Evolutionary conservation across 805 yeast genomes (phyloP), one percentile per base, ranked within the genome.

Genomic region (Wickerhamiella nectarea): DNA sequence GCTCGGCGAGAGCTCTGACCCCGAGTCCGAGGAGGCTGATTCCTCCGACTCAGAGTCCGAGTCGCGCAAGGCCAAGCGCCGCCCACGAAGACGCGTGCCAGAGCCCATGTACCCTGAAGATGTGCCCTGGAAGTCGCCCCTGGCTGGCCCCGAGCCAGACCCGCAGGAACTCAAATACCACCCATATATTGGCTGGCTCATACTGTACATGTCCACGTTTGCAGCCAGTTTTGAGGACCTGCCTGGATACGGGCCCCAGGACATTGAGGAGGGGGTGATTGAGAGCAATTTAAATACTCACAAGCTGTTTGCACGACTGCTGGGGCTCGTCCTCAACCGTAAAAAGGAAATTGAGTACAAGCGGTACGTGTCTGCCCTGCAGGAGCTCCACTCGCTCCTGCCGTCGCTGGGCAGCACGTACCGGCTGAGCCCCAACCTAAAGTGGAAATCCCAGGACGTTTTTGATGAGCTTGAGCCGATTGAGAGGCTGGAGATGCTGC

Each of bases 311-410:
- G 42, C 64, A 43, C 51, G 65, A 15, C 50, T 63, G 26, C 51
- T 65, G 34, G 54, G 57, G 11, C 55, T 64, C 5, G 60, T 59
- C 12, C 51, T 65, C 22, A 66, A 66, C 47, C 59, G 70, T 37
- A 65, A 65, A 44, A 65, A 65, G 47, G 60, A 56, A 22, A 55
- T 66, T 40, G 69, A 65, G 52, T 50, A 52, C 6, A 65, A 61
- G 8, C 50, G 54, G 34, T 66, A 59, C 46, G 48, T 49, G 15
- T 51, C 66, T 12, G 66, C 69, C 4, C 49, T 66, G 19, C 65
- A 63, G 24, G 69, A 66, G 47, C 54, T 64, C 6, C 57, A 60
- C 20, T 43, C 55, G 7, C 52, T 47, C 34, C 50, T 58, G 9
- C 42, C 53, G 9, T 33, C 50, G 3, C 49, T 60, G 25, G 65